Base-by-base conservation (phyloP, 2,329 filamentous ascomycete species). In the Trichoderma sp. region DNA sequence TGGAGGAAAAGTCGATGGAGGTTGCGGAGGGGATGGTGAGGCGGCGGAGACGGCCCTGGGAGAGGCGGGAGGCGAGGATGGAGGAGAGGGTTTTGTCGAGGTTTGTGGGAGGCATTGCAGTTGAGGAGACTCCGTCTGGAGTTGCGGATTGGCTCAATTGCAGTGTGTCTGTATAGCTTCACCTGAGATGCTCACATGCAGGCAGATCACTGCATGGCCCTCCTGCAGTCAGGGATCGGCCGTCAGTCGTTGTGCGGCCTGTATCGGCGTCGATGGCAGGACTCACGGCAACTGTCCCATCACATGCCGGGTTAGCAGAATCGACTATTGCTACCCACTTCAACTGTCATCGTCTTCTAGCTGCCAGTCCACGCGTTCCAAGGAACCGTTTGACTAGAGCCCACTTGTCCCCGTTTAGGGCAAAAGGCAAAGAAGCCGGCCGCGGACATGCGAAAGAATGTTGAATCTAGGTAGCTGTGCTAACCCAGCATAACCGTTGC, bases 1-100 rank as follows among this genome's bases (percentile, higher is more conserved):
- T 89, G 72, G 91, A 93, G 24, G 89, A 88, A 72, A 96, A 90
- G 77, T 96, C 92, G 56, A 88, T 85, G 24, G 86, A 89, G 21
- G 83, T 86, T 1, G 89, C 83, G 0, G 89, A 89, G 3, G 89
- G 85, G 3, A 90, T 74, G 0, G 77, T 83, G 19, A 85, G 72
- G 6, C 72, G 74, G n/a, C 83, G 80, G 7, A 82, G 75, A 60
- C 75, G 78, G 12, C 74, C 75, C 17, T 76, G 73, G 5, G 71
- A 48, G 10, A 74, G 68, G 9, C 77, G 75, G 14, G 70, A 70
- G 28, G 67, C 64, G 47, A 78, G 72, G 19, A 73, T 67, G 7
- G 70, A 65, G 19, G 67, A 66, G 63, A 76, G 71, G 2, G 67
- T 65, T 12, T 71, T 64, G 54, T 79, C 77, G 19, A 78, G 66